Percentiles rank a stretch among this genome's conserved stretches.
Evolutionary conservation across 1,139 yeast species (phyloP).

Genomic region (Debaryomyces udenii): DNA sequence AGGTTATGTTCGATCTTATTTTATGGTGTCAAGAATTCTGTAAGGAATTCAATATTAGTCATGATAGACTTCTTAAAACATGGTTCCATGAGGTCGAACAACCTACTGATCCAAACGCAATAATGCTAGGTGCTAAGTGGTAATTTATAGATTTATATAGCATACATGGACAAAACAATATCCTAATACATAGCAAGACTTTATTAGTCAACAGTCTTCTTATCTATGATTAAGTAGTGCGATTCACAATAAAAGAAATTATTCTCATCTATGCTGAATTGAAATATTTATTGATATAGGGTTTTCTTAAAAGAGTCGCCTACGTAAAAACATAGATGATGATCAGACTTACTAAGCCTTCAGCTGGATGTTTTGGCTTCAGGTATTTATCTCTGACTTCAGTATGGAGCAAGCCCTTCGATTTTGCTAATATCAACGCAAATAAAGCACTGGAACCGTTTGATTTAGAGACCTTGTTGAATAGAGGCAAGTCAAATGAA

Average conservation of each 20-base stretch:
- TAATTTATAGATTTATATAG: conserved; percentile 16
- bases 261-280: conserved; percentile 3
- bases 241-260: conserved; percentile 5
- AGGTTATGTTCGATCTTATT: conserved; percentile 18
- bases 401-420: conserved; percentile 11
- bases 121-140: conserved; percentile 51
- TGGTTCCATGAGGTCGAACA: conserved; percentile 55
- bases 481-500: conserved; percentile 5
- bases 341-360: conserved; percentile 8
- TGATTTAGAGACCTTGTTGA: conserved; percentile 11
- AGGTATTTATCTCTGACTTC: conserved; percentile 5
- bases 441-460: conserved; percentile 8
- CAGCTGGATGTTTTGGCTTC: not conserved
- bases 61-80: conserved; percentile 46
- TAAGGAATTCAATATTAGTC: conserved; percentile 28
- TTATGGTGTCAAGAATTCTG: conserved; percentile 42
- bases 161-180: not conserved
- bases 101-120: conserved; percentile 51
- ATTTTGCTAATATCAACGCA: conserved; percentile 6
- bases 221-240: conserved; percentile 3
- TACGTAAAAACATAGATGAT: too few species aligned
- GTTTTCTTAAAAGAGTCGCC: too few species aligned
- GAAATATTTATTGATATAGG: conserved; percentile 3
- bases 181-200: too few species aligned
- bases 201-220: too few species aligned